Conservation (phyloP, 495 filamentous ascomycete species). For the Penicillium bovifimosum region DNA sequence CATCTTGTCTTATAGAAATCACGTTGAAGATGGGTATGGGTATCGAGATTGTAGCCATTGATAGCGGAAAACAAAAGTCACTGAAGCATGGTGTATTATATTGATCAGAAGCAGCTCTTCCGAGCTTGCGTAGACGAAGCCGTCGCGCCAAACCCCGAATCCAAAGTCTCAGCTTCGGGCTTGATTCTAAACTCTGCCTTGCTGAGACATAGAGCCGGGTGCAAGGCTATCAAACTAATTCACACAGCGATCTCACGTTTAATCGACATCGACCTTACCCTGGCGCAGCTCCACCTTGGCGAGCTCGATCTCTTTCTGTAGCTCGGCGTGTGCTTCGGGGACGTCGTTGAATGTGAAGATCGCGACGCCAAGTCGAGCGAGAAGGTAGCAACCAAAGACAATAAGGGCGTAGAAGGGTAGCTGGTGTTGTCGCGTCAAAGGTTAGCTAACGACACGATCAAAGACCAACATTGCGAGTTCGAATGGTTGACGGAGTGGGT, state of each 20-base stretch:
- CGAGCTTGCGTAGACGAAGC: neutral
- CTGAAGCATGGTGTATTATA: conserved; percentile 4
- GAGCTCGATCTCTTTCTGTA: conserved; percentile 62
- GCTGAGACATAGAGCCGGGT: too few species aligned
- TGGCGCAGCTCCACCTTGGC: conserved; percentile 46
- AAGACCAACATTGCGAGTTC: neutral
- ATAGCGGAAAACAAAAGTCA: conserved; percentile 4
- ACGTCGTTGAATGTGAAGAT: conserved; percentile 96
- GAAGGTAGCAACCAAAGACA: conserved; percentile 86
- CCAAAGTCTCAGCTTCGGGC: neutral
- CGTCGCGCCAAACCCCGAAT: neutral
- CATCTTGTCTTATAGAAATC: neutral
- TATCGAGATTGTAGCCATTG: conserved; percentile 21
- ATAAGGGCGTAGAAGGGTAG: conserved; percentile 90
- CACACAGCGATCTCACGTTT: conserved; percentile 8
- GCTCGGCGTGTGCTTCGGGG: conserved; percentile 81
- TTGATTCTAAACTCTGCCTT: neutral
- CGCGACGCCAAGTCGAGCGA: conserved; percentile 84
- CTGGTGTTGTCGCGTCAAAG: conserved; percentile 36
- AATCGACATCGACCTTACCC: conserved; percentile 48
- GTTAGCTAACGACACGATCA: neutral
- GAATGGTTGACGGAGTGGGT: neutral
- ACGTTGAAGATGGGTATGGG: conserved; percentile 6
- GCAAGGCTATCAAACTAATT: neutral
- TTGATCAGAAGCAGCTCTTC: neutral